Conservation (phyloP, 2,329 filamentous ascomycete species). For the Aureobasidium pullulans region DNA sequence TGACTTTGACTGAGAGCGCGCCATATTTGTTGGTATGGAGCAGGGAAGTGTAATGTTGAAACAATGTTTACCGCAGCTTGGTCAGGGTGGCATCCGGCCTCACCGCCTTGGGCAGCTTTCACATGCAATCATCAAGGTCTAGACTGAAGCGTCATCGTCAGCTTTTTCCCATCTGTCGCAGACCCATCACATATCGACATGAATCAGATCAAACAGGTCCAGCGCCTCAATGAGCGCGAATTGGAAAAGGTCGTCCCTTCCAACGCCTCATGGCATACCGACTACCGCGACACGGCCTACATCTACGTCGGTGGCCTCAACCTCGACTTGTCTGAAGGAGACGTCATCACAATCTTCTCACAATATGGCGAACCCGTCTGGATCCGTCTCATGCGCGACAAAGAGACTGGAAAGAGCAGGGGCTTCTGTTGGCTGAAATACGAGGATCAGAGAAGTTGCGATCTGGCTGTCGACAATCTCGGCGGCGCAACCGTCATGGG, state of each 20-base stretch:
- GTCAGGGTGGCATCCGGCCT: not conserved
- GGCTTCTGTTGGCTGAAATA: conserved; percentile 97
- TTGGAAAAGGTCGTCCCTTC: conserved; percentile 81
- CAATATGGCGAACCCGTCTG: conserved; percentile 94
- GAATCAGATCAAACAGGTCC: conserved; percentile 91
- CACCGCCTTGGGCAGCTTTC: not conserved
- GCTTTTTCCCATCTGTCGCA: not conserved
- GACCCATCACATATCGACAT: conserved; percentile 44
- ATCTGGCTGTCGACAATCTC: conserved; percentile 92
- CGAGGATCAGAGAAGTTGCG: conserved; percentile 92
- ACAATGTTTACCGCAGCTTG: not conserved
- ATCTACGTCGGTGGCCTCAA: conserved; percentile 92
- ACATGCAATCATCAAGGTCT: conserved; percentile 10
- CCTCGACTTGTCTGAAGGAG: conserved; percentile 88
- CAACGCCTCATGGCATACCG: conserved; percentile 89
- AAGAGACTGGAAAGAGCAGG: conserved; percentile 89
- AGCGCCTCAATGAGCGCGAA: conserved; percentile 88
- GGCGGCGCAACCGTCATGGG: conserved; percentile 79
- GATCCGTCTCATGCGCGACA: conserved; percentile 86
- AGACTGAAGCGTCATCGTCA: conserved; percentile 1
- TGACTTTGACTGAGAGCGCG: conserved; percentile 1
- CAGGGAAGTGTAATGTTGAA: not conserved
- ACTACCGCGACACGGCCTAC: conserved; percentile 96
- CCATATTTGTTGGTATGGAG: not conserved
- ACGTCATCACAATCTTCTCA: conserved; percentile 92